Base-by-base conservation (phyloP, 345 rosid species). In the Sapria himalayana region DNA sequence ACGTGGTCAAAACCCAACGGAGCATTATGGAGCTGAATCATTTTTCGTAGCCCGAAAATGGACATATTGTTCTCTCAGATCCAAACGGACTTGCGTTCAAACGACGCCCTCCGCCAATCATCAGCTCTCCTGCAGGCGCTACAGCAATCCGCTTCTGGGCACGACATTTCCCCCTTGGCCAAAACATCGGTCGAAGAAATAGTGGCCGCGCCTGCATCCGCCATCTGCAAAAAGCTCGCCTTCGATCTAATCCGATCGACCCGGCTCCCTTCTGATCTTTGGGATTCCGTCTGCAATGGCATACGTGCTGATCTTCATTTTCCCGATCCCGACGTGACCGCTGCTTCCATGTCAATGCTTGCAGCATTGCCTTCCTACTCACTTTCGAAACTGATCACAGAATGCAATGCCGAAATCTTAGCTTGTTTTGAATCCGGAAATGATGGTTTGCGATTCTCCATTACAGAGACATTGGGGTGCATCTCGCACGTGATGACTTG, bases 1-100 rank as follows among this genome's bases (percentile, higher is more conserved):
- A n/a, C n/a, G n/a, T n/a, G n/a, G n/a, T n/a, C n/a, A n/a, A n/a
- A n/a, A n/a, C n/a, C n/a, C n/a, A n/a, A n/a, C n/a, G n/a, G n/a
- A n/a, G n/a, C n/a, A n/a, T n/a, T n/a, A n/a, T n/a, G n/a, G n/a
- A n/a, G n/a, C n/a, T n/a, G n/a, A n/a, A n/a, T n/a, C n/a, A n/a
- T n/a, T n/a, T n/a, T n/a, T n/a, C n/a, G n/a, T n/a, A n/a, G n/a
- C n/a, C n/a, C n/a, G 20, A 23, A 32, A 48, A 85, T 85, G 96
- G 96, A 85, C 69, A 81, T 86, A 16, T 73, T 86, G 12, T 78
- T 72, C 45, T 85, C 92, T 37, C 97, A 86, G 94, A 86, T 86
- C 76, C 97, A 86, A 58, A 92, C 94, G 27, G 97, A 86, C 68
- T 89, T 86, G 49, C 97, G 85, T 20, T 86, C 97, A n/a, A 86